Evolutionary conservation across 1,139 yeast genomes (phyloP).

Genomic region (Yarrowia galli): DNA sequence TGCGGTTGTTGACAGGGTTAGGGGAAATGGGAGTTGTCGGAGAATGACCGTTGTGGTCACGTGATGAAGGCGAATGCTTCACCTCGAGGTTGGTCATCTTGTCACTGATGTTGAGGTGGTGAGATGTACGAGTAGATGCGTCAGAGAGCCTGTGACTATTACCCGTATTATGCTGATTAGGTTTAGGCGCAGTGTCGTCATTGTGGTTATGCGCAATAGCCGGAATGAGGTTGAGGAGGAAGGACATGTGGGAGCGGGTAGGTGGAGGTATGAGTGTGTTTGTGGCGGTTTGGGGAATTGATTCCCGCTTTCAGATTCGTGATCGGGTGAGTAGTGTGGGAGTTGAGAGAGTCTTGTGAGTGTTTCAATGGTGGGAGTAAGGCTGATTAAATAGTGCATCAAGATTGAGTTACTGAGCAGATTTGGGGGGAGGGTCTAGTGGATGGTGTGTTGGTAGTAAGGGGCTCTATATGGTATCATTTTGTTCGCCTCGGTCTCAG

Average conservation of each 20-base stretch:
- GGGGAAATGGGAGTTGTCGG: background rate
- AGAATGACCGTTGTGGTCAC: background rate
- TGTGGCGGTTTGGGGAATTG: background rate
- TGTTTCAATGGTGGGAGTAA: background rate
- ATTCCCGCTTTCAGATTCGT: background rate
- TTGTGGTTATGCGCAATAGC: background rate
- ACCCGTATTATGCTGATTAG: background rate
- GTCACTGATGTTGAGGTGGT: background rate
- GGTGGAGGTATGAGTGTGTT: background rate
- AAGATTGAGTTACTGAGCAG: background rate
- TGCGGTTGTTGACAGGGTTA: background rate
- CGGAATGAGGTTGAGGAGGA: conserved; percentile 5
- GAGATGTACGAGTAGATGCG: background rate
- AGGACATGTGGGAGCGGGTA: background rate
- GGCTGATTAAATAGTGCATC: background rate
- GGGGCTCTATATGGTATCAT: background rate
- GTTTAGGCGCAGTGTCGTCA: background rate
- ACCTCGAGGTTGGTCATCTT: background rate
- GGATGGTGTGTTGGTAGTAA: background rate
- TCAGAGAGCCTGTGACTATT: background rate
- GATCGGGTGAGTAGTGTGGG: background rate
- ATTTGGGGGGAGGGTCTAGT: background rate
- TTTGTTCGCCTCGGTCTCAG: background rate
- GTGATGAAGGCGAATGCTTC: background rate
- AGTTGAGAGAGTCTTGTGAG: too few species aligned